Evolutionary conservation across 257 asterid genomes (phyloP).

Genomic region (Nyctanthes arbortristis): DNA sequence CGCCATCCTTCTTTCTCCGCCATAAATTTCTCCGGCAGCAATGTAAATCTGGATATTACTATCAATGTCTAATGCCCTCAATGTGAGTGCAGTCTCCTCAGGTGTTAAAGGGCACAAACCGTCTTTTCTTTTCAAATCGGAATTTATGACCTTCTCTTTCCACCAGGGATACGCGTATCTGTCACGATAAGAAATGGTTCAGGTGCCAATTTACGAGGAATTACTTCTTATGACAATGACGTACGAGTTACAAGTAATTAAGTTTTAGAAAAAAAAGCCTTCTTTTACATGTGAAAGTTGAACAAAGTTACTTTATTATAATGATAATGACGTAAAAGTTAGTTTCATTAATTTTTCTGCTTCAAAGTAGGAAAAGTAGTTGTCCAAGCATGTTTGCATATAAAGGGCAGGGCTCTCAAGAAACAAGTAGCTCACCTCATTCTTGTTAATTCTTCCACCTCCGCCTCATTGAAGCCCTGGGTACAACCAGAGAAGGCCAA

Average conservation of each 20-base stretch:
- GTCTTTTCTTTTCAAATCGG: slow-evolving; percentile 86
- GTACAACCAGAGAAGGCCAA: slow-evolving; percentile 96
- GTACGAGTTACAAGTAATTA: too few relatives aligned
- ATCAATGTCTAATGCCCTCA: slow-evolving; percentile 80
- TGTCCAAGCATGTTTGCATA: not conserved
- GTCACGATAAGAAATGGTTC: slow-evolving; percentile 8
- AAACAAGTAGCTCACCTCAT: slow-evolving; percentile 65
- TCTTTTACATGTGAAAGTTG: not conserved
- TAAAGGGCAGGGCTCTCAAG: not conserved
- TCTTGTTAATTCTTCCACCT: slow-evolving; percentile 82
- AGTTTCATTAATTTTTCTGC: too few relatives aligned
- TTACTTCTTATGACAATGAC: too few relatives aligned
- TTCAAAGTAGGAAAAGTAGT: too few relatives aligned
- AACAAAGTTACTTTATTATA: not conserved
- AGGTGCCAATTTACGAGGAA: not conserved
- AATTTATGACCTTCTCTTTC: slow-evolving; percentile 91
- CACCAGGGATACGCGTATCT: slow-evolving; percentile 99
- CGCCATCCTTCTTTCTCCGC: slow-evolving; percentile 75
- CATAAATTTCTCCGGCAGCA: slow-evolving; percentile 98
- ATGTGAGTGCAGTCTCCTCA: slow-evolving; percentile 86
- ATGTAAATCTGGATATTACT: slow-evolving; percentile 75
- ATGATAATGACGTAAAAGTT: too few relatives aligned
- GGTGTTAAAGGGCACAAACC: slow-evolving; percentile 97
- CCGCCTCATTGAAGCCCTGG: slow-evolving; percentile 81
- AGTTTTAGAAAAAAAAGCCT: not conserved